Evolutionary conservation across 148 eudicot species (phyloP), one percentile per base, ranked within the genome.

Genomic region (Fallopia convolvulus): DNA sequence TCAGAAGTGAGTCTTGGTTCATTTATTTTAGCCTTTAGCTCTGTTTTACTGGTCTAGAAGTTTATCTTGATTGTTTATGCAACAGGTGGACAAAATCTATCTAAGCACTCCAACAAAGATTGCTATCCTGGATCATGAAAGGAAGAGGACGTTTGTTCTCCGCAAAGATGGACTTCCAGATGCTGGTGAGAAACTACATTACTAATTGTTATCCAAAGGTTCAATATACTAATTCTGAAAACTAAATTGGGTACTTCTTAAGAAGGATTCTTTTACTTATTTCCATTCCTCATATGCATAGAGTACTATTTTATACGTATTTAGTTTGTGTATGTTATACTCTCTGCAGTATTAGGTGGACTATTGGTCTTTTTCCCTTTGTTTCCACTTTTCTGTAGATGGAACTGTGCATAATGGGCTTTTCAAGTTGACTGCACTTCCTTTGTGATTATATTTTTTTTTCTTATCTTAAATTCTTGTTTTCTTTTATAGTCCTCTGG

Each of bases 111-210:
- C 97, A 50, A 87, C 90, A 53, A 92, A 92, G 84, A 86, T 94
- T 80, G 93, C 92, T 68, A 89, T 94, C 58, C 53, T 94, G 32
- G 98, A 94, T 88, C 94, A 94, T 83, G 97, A 89, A 80, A 92
- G 91, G 88, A 94, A 92, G 82, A 84, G 93, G 83, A 92, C 97
- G 32, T 88, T 90, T 86, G 93, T 92, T 55, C 75, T 94, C 75
- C 93, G 90, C 63, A 94, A 94, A 85, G 97, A 94, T 88, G 98
- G 98, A 79, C 91, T 94, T 75, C 97, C 97, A 53, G 98, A 94
- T 92, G 94, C 97, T 80, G 95, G 98, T 94, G 76, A 83, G 86
- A 65, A 53, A 4, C 46, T 32, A n/a, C 33, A 65, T 14, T 33
- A 65, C 32, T 12, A 26, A 60, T 14, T 60, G 56, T 52, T 52